Base-by-base conservation (phyloP, 805 yeast genomes). In the Deakozyma indianensis region DNA sequence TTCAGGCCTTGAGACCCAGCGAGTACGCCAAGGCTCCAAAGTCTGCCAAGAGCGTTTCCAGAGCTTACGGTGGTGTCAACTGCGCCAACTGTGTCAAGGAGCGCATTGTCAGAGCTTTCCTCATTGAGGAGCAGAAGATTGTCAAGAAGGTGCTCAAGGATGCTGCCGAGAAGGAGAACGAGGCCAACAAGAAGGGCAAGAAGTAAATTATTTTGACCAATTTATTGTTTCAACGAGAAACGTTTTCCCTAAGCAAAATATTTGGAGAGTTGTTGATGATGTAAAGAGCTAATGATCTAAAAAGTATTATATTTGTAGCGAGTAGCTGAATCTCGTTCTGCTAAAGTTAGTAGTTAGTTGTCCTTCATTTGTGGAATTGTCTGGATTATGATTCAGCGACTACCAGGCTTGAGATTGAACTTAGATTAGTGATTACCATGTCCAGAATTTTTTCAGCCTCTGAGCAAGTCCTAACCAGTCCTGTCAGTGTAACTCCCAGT, bases 11-110 rank as follows among this genome's bases (percentile, higher is more conserved):
- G 69, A 87, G 99, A 81, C 97, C 99, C 78, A 85, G 96, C 77
- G 77, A 86, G 76, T 88, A 84, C 78, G 96, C 96, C 63, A 73
- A 75, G 62, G 78, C 90, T 61, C 86, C 97, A 60, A 88, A 83
- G 78, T 86, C 95, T 67, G 83, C 82, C 78, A 92, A 92, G 82
- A 83, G 95, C 61, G 99, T 92, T 61, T 88, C 90, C 68, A 92
- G 99, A 81, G 88, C 96, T 64, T 92, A 92, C 90, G 98, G 99
- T 79, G 99, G 99, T 85, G 67, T 83, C 83, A 78, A 86, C 92
- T 78, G 96, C 90, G 71, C 86, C 78, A 55, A 53, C 85, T 86
- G 95, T 78, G 97, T 90, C 70, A 90, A 90, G 83, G 95, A 90
- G 76, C 86, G 96, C 82, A 81, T 92, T 64, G 90, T 90, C 70